Evolutionary conservation across 176 grass and related monocot species (phyloP), one percentile per base, ranked within the genome.

Genomic region (Oryza brachyantha): DNA sequence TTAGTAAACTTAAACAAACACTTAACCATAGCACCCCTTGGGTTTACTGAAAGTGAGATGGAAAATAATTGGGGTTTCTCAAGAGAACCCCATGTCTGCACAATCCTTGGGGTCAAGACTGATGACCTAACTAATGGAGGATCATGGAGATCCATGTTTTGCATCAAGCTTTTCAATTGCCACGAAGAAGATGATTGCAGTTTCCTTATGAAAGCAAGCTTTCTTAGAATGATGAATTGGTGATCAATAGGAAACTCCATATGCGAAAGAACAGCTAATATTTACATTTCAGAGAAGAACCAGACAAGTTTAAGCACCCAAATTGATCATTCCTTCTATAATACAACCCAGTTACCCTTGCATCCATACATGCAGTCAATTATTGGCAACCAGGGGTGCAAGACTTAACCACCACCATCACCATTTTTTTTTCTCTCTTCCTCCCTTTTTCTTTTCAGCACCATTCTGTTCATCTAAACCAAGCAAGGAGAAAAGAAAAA

Each of bases 361-460:
- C 54, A 84, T 64, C n/a, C 13, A 73, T 61, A 81, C 62, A 75
- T n/a, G n/a, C n/a, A n/a, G n/a, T 39, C 19, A 52, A 52, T 52
- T 52, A 27, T 62, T n/a, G 31, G 1, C 64, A 38, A 11, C 22
- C 74, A 67, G 21, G 37, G 75, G 57, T 29, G 64, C 71, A 84
- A 76, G 64, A 57, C 48, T 52, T 52, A 71, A 61, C 36, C 8
- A 58, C 29, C 45, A 83, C 11, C 52, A 60, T 13, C 28, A 29
- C 0, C 27, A 5, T 83, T 45, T 79, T 43, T 5, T 13, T 14
- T 10, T 41, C 13, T n/a, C n/a, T n/a, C n/a, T n/a, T n/a, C n/a
- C n/a, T n/a, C n/a, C n/a, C n/a, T n/a, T n/a, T 43, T 13, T 14
- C 4, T 46, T 46, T 46, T 46, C 0, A 46, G 43, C n/a, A 67